Conservation (phyloP, 1,139 yeast genomes). For the Saccharomyces hybrid region DNA sequence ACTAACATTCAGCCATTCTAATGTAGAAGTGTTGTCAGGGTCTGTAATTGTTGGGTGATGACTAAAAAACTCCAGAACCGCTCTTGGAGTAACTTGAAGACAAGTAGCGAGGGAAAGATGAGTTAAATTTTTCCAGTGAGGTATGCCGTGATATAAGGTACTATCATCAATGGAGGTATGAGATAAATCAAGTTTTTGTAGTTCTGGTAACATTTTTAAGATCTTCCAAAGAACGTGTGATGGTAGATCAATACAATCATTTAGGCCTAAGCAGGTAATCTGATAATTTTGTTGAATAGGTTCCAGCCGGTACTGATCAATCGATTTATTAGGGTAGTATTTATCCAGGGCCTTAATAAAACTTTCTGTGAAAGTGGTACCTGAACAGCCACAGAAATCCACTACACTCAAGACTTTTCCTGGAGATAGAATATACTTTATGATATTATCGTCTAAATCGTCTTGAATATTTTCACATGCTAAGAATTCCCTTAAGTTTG, state of each 20-base stretch:
- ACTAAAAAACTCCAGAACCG: constrained; percentile 61
- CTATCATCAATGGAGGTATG: constrained; percentile 70
- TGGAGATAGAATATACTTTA: constrained; percentile 53
- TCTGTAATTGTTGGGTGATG: constrained; percentile 62
- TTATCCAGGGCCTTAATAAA: constrained; percentile 35
- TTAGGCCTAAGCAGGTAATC: constrained; percentile 59
- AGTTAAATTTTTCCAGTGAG: constrained; percentile 48
- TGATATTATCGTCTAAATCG: constrained; percentile 60
- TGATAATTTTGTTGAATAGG: constrained; percentile 31
- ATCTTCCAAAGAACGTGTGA: constrained; percentile 48
- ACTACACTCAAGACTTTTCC: constrained; percentile 57
- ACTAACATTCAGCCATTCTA: constrained; percentile 73
- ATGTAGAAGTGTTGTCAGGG: constrained; percentile 35
- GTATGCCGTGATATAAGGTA: constrained; percentile 44
- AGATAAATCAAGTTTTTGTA: constrained; percentile 68
- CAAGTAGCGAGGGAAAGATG: constrained; percentile 79
- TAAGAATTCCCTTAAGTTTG: constrained; percentile 67
- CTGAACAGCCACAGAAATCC: constrained; percentile 87
- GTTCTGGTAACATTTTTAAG: constrained; percentile 49
- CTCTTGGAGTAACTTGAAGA: constrained; percentile 66
- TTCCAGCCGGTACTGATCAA: constrained; percentile 4
- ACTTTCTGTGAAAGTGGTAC: constrained; percentile 55
- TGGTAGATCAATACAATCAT: constrained; percentile 79
- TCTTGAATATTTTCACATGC: constrained; percentile 83
- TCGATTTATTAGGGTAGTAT: constrained; percentile 12